A percentile compares a stretch with the other conserved stretches of the same genome.
phyloP scores from a whole-genome alignment of 169 alveolate genomes.

The Miamiensis avidus region DNA sequence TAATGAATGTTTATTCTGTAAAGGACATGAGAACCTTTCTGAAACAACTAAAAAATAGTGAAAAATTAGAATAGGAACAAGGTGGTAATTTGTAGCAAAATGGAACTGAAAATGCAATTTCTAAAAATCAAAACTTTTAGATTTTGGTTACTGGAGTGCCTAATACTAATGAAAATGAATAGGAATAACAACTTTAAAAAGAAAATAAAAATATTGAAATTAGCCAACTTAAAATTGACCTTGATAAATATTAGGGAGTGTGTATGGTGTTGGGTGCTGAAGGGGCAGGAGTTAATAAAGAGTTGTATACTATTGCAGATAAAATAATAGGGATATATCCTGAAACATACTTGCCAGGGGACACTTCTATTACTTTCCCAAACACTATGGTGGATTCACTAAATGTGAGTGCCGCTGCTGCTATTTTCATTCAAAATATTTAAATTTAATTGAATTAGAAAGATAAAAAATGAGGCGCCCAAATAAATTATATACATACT shows the following conservation, averaged over 20 bases:
- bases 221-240: neutral
- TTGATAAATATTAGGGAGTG: slow-evolving; percentile 10
- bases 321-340: slow-evolving; percentile 34
- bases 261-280: slow-evolving; percentile 55
- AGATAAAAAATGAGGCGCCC: no score
- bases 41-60: slow-evolving; percentile 1
- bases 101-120: no score
- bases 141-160: no score
- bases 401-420: slow-evolving; percentile 57
- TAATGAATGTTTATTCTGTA: slow-evolving; percentile 42
- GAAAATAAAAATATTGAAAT: neutral
- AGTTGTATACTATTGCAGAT: slow-evolving; percentile 35
- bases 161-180: neutral
- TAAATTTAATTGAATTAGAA: neutral
- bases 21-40: slow-evolving; percentile 16
- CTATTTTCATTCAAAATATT: slow-evolving; percentile 38
- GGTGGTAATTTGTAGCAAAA: neutral
- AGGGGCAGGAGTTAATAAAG: slow-evolving; percentile 51
- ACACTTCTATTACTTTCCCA: slow-evolving; percentile 39
- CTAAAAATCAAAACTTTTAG: no score
- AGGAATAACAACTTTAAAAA: slow-evolving; percentile 8
- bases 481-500: no score
- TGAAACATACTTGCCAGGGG: neutral
- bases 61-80: neutral
- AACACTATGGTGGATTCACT: slow-evolving; percentile 55